Evolutionary conservation across 2,329 filamentous ascomycete genomes (phyloP).

Genomic region (Remersonia thermophila): DNA sequence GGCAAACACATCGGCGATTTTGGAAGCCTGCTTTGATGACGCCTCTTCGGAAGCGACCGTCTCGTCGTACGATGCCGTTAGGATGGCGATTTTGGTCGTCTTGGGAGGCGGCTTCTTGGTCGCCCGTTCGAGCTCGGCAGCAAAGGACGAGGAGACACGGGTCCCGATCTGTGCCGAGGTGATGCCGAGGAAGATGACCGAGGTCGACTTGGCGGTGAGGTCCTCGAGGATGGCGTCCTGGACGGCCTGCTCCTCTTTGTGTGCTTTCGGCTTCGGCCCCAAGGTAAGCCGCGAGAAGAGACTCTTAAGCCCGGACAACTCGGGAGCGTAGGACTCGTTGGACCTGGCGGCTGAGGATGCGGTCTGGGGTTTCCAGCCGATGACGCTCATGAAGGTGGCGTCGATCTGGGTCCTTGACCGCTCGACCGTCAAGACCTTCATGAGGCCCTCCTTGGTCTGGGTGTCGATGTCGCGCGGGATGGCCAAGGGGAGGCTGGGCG

Average conservation of each 20-base stretch:
- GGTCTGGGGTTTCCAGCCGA: slow-evolving; percentile 64
- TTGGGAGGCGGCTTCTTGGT: slow-evolving; percentile 96
- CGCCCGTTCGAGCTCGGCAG: slow-evolving; percentile 79
- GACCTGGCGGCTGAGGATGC: slow-evolving; percentile 28
- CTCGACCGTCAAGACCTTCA: slow-evolving; percentile 72
- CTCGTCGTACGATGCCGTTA: slow-evolving; percentile 87
- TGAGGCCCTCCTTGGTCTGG: slow-evolving; percentile 73
- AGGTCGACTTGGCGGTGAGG: slow-evolving; percentile 55
- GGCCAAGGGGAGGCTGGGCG: slow-evolving; percentile 57
- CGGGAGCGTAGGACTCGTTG: slow-evolving; percentile 35
- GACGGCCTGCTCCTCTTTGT: slow-evolving; percentile 48
- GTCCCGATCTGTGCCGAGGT: slow-evolving; percentile 76
- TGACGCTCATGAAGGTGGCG: slow-evolving; percentile 74
- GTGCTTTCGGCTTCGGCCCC: slow-evolving; percentile 39
- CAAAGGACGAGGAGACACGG: slow-evolving; percentile 58
- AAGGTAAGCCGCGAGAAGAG: slow-evolving; percentile 71
- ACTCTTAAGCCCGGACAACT: slow-evolving; percentile 53
- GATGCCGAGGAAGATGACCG: slow-evolving; percentile 78
- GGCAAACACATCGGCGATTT: slow-evolving; percentile 68
- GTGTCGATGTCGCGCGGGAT: slow-evolving; percentile 72
- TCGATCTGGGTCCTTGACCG: slow-evolving; percentile 86
- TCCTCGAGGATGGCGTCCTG: slow-evolving; percentile 58
- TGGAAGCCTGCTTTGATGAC: slow-evolving; percentile 33
- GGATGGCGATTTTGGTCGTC: slow-evolving; percentile 68
- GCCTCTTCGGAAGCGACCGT: slow-evolving; percentile 51